Evolutionary conservation across 257 asterid species (phyloP).

Genomic region (Fraxinus americana): DNA sequence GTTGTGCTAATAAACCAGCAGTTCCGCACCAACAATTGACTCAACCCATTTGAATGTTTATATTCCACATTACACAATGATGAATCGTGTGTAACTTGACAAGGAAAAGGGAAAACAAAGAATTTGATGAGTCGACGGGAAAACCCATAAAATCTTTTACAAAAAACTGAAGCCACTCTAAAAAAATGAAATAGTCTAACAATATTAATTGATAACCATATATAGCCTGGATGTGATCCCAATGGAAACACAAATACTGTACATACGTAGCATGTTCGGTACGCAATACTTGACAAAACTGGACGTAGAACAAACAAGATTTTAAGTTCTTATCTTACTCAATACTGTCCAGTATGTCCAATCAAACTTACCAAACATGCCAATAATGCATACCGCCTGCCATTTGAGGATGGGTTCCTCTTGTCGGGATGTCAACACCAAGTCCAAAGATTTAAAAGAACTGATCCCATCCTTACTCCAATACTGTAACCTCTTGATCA

Average conservation of each 20-base stretch:
- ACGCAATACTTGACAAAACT: not conserved
- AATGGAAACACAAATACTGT: slow-evolving; percentile 32
- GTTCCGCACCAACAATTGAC: not conserved
- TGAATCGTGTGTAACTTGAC: slow-evolving; percentile 16
- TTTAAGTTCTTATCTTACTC: not conserved
- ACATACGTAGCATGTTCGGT: slow-evolving; percentile 23
- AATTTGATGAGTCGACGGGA: slow-evolving; percentile 16
- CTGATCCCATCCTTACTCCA: slow-evolving; percentile 43
- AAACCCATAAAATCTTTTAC: slow-evolving; percentile 26
- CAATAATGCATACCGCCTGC: slow-evolving; percentile 14
- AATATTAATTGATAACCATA: slow-evolving; percentile 24
- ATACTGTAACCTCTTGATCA: slow-evolving; percentile 78
- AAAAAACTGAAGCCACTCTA: slow-evolving; percentile 37
- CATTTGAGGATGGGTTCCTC: slow-evolving; percentile 10
- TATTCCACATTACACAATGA: slow-evolving; percentile 28
- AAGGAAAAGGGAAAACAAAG: slow-evolving; percentile 20
- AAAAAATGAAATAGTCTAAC: slow-evolving; percentile 16
- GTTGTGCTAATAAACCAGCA: not conserved
- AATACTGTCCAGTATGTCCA: not conserved
- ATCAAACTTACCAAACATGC: not conserved
- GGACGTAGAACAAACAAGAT: not conserved
- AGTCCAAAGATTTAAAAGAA: not conserved
- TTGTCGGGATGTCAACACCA: not conserved
- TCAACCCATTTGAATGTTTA: slow-evolving; percentile 8
- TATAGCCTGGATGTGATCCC: slow-evolving; percentile 23